Percentiles rank a stretch among this genome's conserved stretches.
Conservation (phyloP, 2,329 filamentous ascomycete species). For the Pseudomassariella vexata region DNA sequence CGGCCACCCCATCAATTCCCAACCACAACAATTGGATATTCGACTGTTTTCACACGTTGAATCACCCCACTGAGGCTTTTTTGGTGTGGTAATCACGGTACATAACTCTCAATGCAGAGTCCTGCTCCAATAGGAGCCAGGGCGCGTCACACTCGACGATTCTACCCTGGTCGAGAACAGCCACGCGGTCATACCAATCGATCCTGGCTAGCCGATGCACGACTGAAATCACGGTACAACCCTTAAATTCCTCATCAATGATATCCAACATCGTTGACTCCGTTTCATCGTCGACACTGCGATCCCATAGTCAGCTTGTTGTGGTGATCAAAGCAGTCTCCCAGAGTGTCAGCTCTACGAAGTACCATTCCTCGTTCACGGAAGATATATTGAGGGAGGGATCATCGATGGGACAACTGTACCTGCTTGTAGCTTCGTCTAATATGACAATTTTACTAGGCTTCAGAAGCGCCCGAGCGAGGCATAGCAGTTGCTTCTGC, state of each 20-base stretch:
- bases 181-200: slow-evolving; percentile 5
- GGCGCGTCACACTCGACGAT: slow-evolving; percentile 4
- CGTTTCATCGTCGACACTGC: slow-evolving; percentile 4
- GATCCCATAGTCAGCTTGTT: no score
- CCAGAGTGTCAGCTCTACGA: neutral
- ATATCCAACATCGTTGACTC: slow-evolving; percentile 6
- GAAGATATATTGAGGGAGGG: no score
- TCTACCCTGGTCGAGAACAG: slow-evolving; percentile 4
- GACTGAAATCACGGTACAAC: slow-evolving; percentile 6
- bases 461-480: slow-evolving; percentile 1
- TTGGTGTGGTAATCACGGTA: no score
- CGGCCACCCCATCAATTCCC: no score
- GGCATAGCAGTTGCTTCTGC: slow-evolving; percentile 2
- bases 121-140: neutral
- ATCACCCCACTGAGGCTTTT: no score
- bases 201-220: slow-evolving; percentile 5
- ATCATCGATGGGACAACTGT: no score
- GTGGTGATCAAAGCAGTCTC: no score
- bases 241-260: slow-evolving; percentile 3
- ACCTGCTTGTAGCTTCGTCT: slow-evolving; percentile 4
- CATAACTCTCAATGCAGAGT: no score
- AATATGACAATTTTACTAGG: neutral
- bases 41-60: no score
- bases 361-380: neutral
- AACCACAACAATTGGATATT: no score